A percentile compares a stretch with the other conserved stretches of the same genome.
phyloP scores from a whole-genome alignment of 2,329 filamentous ascomycete species.

The Neonectria faginata region DNA sequence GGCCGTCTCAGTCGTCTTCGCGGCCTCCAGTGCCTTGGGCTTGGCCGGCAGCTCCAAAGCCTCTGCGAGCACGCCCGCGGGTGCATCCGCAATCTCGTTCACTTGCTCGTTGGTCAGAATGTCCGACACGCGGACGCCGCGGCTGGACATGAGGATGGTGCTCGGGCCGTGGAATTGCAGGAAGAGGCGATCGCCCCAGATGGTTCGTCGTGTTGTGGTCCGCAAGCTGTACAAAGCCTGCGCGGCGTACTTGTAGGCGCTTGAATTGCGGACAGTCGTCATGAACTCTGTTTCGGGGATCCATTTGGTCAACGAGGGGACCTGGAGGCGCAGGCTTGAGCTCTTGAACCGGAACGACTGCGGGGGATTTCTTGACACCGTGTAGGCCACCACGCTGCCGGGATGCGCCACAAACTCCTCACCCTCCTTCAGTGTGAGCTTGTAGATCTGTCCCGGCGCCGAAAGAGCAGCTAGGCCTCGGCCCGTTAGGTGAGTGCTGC shows the following conservation, averaged over 20 bases:
- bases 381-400: conserved; percentile 91
- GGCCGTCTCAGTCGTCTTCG: conserved; percentile 22
- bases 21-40: conserved; percentile 44
- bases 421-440: conserved; percentile 81
- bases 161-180: conserved; percentile 88
- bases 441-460: conserved; percentile 90
- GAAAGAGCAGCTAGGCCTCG: conserved; percentile 87
- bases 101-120: conserved; percentile 82
- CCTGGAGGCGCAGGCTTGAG: conserved; percentile 80
- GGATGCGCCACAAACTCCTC: conserved; percentile 95
- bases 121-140: conserved; percentile 83
- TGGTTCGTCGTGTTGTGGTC: conserved; percentile 81
- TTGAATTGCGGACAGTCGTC: conserved; percentile 75
- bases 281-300: conserved; percentile 80
- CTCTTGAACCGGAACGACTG: conserved; percentile 87
- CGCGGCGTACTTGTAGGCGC: conserved; percentile 77
- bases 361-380: conserved; percentile 78
- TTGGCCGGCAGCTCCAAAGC: conserved; percentile 63
- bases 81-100: conserved; percentile 88
- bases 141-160: conserved; percentile 88
- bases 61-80: conserved; percentile 75
- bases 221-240: conserved; percentile 75
- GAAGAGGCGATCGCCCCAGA: conserved; percentile 96
- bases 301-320: conserved; percentile 75
- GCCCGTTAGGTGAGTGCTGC: conserved; percentile 87